A percentile compares a stretch with the other conserved stretches of the same genome.
Evolutionary conservation across 169 alveolate species (phyloP).

Genomic region (Plasmodium coatneyi): DNA sequence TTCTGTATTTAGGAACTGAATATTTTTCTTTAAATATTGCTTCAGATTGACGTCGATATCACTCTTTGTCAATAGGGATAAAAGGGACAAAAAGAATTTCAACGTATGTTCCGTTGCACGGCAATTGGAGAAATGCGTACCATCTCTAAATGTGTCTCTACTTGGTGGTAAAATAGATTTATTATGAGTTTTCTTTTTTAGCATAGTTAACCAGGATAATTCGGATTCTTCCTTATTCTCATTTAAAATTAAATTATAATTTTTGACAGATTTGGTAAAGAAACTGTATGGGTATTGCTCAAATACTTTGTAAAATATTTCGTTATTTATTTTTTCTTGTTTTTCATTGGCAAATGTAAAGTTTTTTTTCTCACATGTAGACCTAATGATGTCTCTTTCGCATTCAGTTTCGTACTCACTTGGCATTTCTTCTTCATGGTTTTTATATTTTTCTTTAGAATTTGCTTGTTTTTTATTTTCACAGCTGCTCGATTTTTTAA

Average conservation of each 20-base stretch:
- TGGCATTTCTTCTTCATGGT: constrained; percentile 15
- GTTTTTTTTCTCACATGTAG: constrained; percentile 65
- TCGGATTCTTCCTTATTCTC: constrained; percentile 71
- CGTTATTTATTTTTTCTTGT: constrained; percentile 69
- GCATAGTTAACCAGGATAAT: constrained; percentile 83
- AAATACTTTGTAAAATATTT: constrained; percentile 67
- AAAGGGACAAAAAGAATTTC: constrained; percentile 77
- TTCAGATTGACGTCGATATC: constrained; percentile 66
- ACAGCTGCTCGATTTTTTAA: constrained; percentile 6
- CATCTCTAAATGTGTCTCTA: constrained; percentile 85
- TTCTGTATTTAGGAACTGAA: constrained; percentile 80
- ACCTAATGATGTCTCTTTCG: constrained; percentile 54
- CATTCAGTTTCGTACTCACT: constrained; percentile 27
- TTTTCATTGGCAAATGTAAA: constrained; percentile 37
- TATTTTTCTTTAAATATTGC: constrained; percentile 76
- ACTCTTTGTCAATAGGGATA: constrained; percentile 69
- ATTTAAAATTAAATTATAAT: constrained; percentile 62
- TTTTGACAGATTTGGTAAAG: constrained; percentile 64
- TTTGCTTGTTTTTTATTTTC: constrained; percentile 7
- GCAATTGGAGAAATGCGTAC: constrained; percentile 84
- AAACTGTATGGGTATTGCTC: constrained; percentile 70
- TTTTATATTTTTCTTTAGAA: constrained; percentile 9
- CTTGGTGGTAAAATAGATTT: constrained; percentile 83
- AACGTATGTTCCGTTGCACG: constrained; percentile 82
- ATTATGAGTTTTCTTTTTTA: constrained; percentile 79